Percentiles rank a stretch among this genome's conserved stretches.
These are phyloP conservation scores for Volvariella volvacea DNA, from an alignment of 1,284 basidiomycete species.

Conservation along the genomic window DNA sequence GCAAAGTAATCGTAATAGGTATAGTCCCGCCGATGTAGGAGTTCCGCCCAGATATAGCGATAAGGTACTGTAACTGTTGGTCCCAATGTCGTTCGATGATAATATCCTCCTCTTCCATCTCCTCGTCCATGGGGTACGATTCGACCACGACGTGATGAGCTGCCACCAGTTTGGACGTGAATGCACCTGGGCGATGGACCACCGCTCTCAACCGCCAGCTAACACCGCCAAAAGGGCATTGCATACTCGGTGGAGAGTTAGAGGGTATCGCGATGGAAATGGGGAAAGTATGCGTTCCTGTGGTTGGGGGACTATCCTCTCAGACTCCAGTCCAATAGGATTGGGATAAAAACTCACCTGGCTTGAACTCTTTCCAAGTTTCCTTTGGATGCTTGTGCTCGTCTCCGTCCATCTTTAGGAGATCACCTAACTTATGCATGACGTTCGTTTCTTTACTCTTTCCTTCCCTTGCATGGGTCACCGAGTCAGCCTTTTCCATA, in stretches of 20 bases:
- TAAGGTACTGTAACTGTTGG: slow-evolving; percentile 79
- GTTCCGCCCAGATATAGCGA: slow-evolving; percentile 75
- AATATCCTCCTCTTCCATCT: slow-evolving; percentile 79
- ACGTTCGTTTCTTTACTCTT: slow-evolving; percentile 21
- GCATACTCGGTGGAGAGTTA: slow-evolving; percentile 75
- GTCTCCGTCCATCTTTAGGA: slow-evolving; percentile 33
- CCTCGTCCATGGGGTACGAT: slow-evolving; percentile 72
- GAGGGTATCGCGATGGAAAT: slow-evolving; percentile 86
- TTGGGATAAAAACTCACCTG: slow-evolving; percentile 45
- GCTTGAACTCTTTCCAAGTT: slow-evolving; percentile 87
- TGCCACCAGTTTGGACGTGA: slow-evolving; percentile 71
- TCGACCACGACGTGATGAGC: slow-evolving; percentile 75
- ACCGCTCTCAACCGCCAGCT: slow-evolving; percentile 78
- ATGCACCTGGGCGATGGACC: slow-evolving; percentile 79
- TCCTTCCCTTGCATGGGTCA: slow-evolving; percentile 8
- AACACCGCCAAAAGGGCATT: slow-evolving; percentile 76
- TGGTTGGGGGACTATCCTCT: slow-evolving; percentile 1
- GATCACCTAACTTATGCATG: slow-evolving; percentile 28
- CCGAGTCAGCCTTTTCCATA: slow-evolving; percentile 10
- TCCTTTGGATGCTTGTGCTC: slow-evolving; percentile 42
- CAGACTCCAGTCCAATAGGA: background rate
- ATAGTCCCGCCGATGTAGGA: slow-evolving; percentile 82
- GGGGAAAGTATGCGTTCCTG: slow-evolving; percentile 92
- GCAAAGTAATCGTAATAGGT: slow-evolving; percentile 76
- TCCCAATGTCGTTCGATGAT: slow-evolving; percentile 93